Evolutionary conservation across 2,329 filamentous ascomycete genomes (phyloP), one percentile per base, ranked within the genome.

Genomic region (Phyllosticta ampelicida): DNA sequence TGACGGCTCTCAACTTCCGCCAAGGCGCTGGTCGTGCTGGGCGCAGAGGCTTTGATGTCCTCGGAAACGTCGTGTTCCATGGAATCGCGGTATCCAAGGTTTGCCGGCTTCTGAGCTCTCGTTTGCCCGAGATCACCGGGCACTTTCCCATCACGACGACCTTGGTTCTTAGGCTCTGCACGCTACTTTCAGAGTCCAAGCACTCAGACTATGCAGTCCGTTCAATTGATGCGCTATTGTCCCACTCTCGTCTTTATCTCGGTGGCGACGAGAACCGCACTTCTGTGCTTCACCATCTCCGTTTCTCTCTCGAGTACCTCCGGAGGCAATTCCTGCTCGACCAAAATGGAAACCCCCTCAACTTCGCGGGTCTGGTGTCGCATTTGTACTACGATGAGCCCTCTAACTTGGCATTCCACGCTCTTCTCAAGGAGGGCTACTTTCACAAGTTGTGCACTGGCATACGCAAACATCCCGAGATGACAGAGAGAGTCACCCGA

Each of bases 51-150:
- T 92, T 92, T 62, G 88, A 92, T 67, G 74, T 90, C 20, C 79
- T 92, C 1, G 88, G 88, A 59, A 92, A 92, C 65, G 85, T 92
- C 1, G 85, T 92, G 1, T 92, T 92, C 70, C 84, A 87, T 61
- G 80, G 80, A 1, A 78, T 92, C 16, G 73, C 79, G 0, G 68
- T 73, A 8, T 74, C 79, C 50, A 85, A 88, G 63, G 81, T 84
- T 1, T 79, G 81, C 61, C 81, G 87, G 55, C 78, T 92, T 55
- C 81, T 91, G 66, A 88, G 86, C 59, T 89, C 87, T 0, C 77
- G 83, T 13, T 75, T 92, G 1, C 88, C 87, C 0, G 86, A 88
- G 61, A 77, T 92, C 0, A 85, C 82, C 54, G 87, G 88, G 0
- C 87, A 91, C 64, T 92, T 92, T 64, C 86, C 87, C 0, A 82